These are phyloP conservation scores for Starmerella ratchasimensis DNA, from an alignment of 805 yeast species.

Conservation along the genomic window DNA sequence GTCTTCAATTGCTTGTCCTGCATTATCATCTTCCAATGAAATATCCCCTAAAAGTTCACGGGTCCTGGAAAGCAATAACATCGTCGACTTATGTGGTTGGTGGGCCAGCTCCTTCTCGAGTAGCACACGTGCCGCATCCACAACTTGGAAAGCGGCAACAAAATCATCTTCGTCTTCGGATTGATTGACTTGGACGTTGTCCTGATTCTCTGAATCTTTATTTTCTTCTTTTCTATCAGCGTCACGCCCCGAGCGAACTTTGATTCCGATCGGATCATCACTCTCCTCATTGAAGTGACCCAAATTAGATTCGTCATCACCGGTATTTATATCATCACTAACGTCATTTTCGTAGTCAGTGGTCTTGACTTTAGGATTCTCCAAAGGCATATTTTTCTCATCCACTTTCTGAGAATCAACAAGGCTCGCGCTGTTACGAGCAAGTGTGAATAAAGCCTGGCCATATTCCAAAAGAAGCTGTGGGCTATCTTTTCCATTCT, in stretches of 20 bases:
- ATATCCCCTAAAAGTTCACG: conserved; percentile 79
- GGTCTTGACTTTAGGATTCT: conserved; percentile 16
- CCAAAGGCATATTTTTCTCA: conserved; percentile 17
- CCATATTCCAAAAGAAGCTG: conserved; percentile 67
- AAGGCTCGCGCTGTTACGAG: conserved; percentile 59
- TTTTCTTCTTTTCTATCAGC: conserved; percentile 28
- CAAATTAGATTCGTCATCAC: conserved; percentile 13
- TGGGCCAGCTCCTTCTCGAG: conserved; percentile 33
- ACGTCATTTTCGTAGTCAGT: conserved; percentile 18
- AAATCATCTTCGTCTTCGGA: conserved; percentile 50
- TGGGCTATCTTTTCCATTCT: conserved; percentile 52
- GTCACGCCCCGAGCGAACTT: too few relatives aligned
- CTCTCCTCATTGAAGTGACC: too few relatives aligned
- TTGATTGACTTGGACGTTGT: conserved; percentile 11
- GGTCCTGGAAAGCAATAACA: conserved; percentile 49
- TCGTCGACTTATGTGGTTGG: conserved; percentile 10
- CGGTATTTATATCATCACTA: conserved; percentile 23
- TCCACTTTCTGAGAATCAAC: conserved; percentile 40
- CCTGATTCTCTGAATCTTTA: conserved; percentile 4
- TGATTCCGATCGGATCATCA: conserved; percentile 22
- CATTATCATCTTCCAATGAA: conserved; percentile 72
- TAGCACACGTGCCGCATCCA: conserved; percentile 62
- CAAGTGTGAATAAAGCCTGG: conserved; percentile 62
- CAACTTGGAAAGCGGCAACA: conserved; percentile 56
- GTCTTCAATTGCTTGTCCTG: conserved; percentile 62